Conservation (phyloP, 2,329 filamentous ascomycete species). For the Trichoderma sp. region DNA sequence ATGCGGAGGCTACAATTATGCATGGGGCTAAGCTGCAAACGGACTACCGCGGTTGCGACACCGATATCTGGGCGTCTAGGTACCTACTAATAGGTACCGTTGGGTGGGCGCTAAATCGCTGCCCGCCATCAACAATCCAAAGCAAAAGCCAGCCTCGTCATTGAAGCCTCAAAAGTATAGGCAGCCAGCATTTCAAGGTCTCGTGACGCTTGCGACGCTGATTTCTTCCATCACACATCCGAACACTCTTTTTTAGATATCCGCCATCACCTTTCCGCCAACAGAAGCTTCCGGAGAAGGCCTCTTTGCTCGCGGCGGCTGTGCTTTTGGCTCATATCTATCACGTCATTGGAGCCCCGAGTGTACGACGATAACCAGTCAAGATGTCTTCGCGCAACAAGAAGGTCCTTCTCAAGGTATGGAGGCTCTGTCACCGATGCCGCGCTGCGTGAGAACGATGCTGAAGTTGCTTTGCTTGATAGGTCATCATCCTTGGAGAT, state of each 20-base stretch:
- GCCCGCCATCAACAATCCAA: conserved; percentile 17
- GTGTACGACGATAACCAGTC: conserved; percentile 26
- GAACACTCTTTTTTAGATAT: background rate
- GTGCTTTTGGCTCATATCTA: conserved; percentile 24
- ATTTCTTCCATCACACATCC: background rate
- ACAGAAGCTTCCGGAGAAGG: background rate
- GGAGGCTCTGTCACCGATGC: conserved; percentile 15
- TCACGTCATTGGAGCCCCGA: conserved; percentile 33
- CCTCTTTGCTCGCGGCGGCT: conserved; percentile 21
- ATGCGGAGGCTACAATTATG: conserved; percentile 25
- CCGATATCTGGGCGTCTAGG: conserved; percentile 21
- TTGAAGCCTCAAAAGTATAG: conserved; percentile 11
- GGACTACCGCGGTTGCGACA: conserved; percentile 31
- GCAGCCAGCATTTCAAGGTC: conserved; percentile 1
- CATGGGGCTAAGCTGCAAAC: conserved; percentile 26
- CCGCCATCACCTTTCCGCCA: background rate
- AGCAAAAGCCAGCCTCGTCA: conserved; percentile 4
- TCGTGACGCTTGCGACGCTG: conserved; percentile 13
- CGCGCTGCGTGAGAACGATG: background rate
- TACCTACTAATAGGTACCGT: conserved; percentile 7
- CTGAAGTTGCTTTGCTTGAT: background rate
- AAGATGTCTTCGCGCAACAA: conserved; percentile 79
- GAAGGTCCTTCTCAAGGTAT: conserved; percentile 88
- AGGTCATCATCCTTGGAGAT: conserved; percentile 99
- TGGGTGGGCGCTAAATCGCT: conserved; percentile 6